Conservation (phyloP, 2,329 filamentous ascomycete genomes). For the Alternaria sp. region DNA sequence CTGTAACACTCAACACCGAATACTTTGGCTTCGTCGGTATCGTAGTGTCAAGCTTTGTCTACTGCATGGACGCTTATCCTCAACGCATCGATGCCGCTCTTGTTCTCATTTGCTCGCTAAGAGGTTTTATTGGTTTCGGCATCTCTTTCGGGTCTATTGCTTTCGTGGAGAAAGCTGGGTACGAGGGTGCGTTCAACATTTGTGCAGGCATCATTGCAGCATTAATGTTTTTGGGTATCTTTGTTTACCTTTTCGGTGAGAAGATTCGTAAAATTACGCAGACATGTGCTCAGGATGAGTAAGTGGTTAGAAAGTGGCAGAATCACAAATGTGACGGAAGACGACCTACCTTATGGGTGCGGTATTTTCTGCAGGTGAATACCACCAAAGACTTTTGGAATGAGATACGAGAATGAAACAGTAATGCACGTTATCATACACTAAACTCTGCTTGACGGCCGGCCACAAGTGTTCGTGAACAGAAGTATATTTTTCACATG, state of each 20-base stretch:
- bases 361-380: not conserved
- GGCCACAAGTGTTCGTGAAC: not conserved
- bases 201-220: slow-evolving; percentile 18
- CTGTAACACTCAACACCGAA: slow-evolving; percentile 16
- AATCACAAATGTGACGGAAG: not conserved
- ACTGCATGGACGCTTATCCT: slow-evolving; percentile 21
- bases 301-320: not conserved
- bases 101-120: slow-evolving; percentile 19
- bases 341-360: not conserved
- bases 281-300: slow-evolving; percentile 11
- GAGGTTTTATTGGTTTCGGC: slow-evolving; percentile 22
- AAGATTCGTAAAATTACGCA: slow-evolving; percentile 16
- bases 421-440: not conserved
- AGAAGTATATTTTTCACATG: not conserved
- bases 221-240: slow-evolving; percentile 11
- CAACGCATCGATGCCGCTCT: slow-evolving; percentile 20
- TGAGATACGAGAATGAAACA: not conserved
- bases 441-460: not conserved
- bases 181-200: slow-evolving; percentile 20
- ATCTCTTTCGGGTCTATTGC: slow-evolving; percentile 17
- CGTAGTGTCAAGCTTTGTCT: slow-evolving; percentile 17
- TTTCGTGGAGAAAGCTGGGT: slow-evolving; percentile 14
- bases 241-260: slow-evolving; percentile 13
- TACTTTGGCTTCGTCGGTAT: slow-evolving; percentile 22
- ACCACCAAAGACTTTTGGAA: not conserved